Percentiles rank a stretch among this genome's conserved stretches.
Conservation (phyloP, 805 yeast genomes). For the Barnettozyma californica region DNA sequence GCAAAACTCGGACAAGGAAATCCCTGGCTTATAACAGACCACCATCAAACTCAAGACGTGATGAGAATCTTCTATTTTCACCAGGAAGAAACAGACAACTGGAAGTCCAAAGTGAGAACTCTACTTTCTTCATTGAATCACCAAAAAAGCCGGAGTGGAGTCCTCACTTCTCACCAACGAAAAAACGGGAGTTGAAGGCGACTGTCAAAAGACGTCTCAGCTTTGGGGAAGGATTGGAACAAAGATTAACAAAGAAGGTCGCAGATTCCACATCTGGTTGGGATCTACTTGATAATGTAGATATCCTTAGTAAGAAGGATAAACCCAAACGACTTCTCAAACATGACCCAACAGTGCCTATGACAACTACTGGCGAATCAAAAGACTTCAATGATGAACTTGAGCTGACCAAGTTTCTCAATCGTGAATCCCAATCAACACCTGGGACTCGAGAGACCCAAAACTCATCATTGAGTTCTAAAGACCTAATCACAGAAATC, state of each 20-base stretch:
- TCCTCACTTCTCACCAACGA: slow-evolving; percentile 8
- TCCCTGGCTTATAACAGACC: background rate
- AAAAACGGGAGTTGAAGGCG: background rate
- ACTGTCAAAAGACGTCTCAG: background rate
- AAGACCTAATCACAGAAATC: background rate
- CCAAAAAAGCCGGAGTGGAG: slow-evolving; percentile 23
- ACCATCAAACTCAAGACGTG: background rate
- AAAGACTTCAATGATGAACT: slow-evolving; percentile 4
- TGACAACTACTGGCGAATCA: background rate
- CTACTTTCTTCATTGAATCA: slow-evolving; percentile 20
- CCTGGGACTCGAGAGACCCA: slow-evolving; percentile 5
- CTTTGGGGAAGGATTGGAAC: background rate
- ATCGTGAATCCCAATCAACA: slow-evolving; percentile 4
- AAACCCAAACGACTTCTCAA: slow-evolving; percentile 4
- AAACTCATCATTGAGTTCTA: background rate
- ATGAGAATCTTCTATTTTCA: background rate
- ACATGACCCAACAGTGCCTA: background rate
- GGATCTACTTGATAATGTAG: slow-evolving; percentile 4
- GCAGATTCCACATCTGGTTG: slow-evolving; percentile 1
- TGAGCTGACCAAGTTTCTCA: slow-evolving; percentile 13
- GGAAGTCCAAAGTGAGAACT: background rate
- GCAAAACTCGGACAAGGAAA: slow-evolving; percentile 1
- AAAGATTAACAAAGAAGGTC: background rate
- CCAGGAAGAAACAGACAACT: slow-evolving; percentile 5
- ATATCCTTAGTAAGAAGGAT: background rate